Conservation (phyloP, 202 grass and related monocot species). For the Zoysia matrella region DNA sequence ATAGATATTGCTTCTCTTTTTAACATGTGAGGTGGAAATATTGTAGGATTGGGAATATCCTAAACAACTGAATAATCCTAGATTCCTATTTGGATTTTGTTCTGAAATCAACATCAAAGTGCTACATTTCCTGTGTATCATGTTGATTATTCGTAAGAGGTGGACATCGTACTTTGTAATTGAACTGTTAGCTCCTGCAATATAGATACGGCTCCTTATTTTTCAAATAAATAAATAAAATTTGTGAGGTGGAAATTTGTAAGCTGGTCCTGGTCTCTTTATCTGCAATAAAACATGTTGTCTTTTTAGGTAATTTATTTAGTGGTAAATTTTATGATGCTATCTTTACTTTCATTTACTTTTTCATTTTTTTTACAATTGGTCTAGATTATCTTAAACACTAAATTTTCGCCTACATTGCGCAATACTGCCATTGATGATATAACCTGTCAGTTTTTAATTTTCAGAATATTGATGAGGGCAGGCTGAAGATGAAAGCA, state of each 20-base stretch:
- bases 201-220: background rate
- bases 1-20: background rate
- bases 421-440: background rate
- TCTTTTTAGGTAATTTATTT: background rate
- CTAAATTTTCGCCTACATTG: background rate
- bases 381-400: background rate
- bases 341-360: background rate
- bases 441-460: constrained; percentile 15
- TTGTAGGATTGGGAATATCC: too few relatives aligned
- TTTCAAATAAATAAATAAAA: background rate
- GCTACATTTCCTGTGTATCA: too few relatives aligned
- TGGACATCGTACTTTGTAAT: too few relatives aligned
- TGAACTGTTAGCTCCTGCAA: too few relatives aligned
- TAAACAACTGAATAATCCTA: too few relatives aligned
- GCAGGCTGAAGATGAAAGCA: constrained; percentile 65
- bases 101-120: too few relatives aligned
- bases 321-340: background rate
- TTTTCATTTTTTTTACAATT: constrained; percentile 1
- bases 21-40: too few relatives aligned
- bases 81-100: too few relatives aligned
- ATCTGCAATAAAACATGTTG: background rate
- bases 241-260: background rate
- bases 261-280: constrained; percentile 10
- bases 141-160: too few relatives aligned
- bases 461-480: constrained; percentile 68